Conservation (phyloP, 2,329 filamentous ascomycete genomes). For the Sporothrix mexicana region DNA sequence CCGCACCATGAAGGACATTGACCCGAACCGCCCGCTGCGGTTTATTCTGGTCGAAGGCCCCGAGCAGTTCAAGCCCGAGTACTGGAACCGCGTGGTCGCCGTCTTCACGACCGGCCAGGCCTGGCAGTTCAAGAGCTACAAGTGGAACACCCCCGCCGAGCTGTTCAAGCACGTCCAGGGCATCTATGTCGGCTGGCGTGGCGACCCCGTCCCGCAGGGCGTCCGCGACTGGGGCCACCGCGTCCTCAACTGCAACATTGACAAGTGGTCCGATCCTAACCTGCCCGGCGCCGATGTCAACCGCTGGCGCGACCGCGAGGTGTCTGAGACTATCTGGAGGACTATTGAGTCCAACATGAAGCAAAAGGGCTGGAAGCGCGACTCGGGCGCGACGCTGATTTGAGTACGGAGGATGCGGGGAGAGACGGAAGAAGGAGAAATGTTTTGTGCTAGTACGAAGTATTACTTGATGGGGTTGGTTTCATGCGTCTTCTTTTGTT, state of each 20-base stretch:
- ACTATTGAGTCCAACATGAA: conserved; percentile 87
- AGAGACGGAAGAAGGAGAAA: neutral
- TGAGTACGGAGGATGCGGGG: conserved; percentile 36
- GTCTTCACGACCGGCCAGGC: conserved; percentile 97
- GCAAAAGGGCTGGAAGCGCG: conserved; percentile 78
- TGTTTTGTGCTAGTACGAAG: neutral
- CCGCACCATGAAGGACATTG: conserved; percentile 74
- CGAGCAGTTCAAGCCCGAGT: conserved; percentile 95
- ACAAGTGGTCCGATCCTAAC: conserved; percentile 73
- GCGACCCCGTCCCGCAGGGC: conserved; percentile 76
- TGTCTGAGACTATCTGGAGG: conserved; percentile 92
- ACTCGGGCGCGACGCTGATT: conserved; percentile 66
- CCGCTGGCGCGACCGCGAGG: conserved; percentile 86
- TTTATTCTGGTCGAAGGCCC: conserved; percentile 96
- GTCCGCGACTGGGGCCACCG: conserved; percentile 86
- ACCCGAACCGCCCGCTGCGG: conserved; percentile 74
- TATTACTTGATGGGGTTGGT: neutral
- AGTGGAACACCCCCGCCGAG: conserved; percentile 87
- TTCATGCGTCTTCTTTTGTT: neutral
- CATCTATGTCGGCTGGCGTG: conserved; percentile 89
- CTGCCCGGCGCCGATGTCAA: conserved; percentile 55
- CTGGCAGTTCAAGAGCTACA: conserved; percentile 99
- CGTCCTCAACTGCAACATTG: conserved; percentile 79
- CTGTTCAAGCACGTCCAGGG: conserved; percentile 88
- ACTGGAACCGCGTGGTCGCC: conserved; percentile 93